Evolutionary conservation across 2,329 filamentous ascomycete genomes (phyloP).

Genomic region (Dothideomycetes sp.): DNA sequence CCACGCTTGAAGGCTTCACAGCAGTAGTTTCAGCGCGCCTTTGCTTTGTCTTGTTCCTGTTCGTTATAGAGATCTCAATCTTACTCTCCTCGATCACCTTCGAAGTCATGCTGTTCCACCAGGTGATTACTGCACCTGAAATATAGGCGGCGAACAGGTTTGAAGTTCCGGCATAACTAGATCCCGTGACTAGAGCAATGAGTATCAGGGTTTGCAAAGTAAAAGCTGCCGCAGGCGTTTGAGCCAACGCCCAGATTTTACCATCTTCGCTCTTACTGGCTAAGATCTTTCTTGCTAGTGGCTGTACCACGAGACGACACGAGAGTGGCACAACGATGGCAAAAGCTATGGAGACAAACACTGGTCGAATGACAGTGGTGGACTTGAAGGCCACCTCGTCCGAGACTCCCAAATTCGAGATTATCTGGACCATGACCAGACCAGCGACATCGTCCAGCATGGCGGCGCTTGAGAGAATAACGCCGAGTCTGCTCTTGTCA

Average conservation of each 20-base stretch:
- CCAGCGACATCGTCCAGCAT: conserved; percentile 77
- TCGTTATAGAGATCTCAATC: no score
- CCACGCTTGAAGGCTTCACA: no score
- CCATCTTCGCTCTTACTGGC: background rate
- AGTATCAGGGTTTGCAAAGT: conserved; percentile 39
- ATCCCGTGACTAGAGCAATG: conserved; percentile 36
- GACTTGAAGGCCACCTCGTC: conserved; percentile 25
- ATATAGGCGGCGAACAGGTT: conserved; percentile 51
- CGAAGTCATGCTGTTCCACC: conserved; percentile 39
- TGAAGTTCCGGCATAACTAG: conserved; percentile 52
- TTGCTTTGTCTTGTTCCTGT: background rate
- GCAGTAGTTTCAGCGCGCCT: background rate
- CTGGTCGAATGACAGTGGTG: conserved; percentile 36
- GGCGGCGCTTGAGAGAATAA: conserved; percentile 58
- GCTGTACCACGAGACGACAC: conserved; percentile 36
- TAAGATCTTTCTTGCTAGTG: conserved; percentile 20
- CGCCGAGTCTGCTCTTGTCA: conserved; percentile 44
- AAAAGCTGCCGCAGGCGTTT: conserved; percentile 4
- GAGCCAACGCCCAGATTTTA: background rate
- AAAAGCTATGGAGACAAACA: conserved; percentile 42
- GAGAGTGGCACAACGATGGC: conserved; percentile 35
- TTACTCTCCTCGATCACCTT: background rate
- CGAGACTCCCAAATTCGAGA: conserved; percentile 49
- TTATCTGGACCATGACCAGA: conserved; percentile 65
- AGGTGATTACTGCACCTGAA: conserved; percentile 46